Evolutionary conservation across 129 eudicot genomes (phyloP).

Genomic region (Cynara cardunculus): DNA sequence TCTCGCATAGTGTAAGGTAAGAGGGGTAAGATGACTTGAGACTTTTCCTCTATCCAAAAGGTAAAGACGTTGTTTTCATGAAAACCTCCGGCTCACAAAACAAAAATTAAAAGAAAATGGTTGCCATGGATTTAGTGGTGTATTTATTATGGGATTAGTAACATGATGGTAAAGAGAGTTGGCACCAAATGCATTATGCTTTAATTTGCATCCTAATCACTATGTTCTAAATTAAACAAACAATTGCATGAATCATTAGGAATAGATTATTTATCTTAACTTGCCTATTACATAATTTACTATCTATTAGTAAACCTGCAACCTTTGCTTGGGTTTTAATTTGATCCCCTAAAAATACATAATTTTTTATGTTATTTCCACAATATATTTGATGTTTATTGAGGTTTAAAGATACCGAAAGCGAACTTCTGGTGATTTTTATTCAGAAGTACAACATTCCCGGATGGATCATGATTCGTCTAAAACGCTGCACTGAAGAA

Average conservation of each 20-base stretch:
- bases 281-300: slow-evolving; percentile 13
- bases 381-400: slow-evolving; percentile 20
- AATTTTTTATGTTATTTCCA: slow-evolving; percentile 16
- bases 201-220: slow-evolving; percentile 10
- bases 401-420: slow-evolving; percentile 3
- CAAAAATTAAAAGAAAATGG: not conserved
- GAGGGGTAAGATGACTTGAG: not conserved
- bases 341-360: slow-evolving; percentile 19
- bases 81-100: not conserved
- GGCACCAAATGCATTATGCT: not conserved
- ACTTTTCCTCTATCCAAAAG: not conserved
- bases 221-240: slow-evolving; percentile 22
- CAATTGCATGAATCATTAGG: slow-evolving; percentile 22
- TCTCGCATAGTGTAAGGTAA: not conserved
- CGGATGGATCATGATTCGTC: slow-evolving; percentile 1
- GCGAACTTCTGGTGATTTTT: slow-evolving; percentile 19
- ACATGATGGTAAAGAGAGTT: not conserved
- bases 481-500: slow-evolving; percentile 15
- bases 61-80: not conserved
- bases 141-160: not conserved
- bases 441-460: slow-evolving; percentile 14
- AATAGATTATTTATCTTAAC: not conserved
- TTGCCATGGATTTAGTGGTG: not conserved
- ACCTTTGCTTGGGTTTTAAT: slow-evolving; percentile 10
- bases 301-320: slow-evolving; percentile 17